Evolutionary conservation across 345 rosid genomes (phyloP), one percentile per base, ranked within the genome.

Genomic region (Salix brachista): DNA sequence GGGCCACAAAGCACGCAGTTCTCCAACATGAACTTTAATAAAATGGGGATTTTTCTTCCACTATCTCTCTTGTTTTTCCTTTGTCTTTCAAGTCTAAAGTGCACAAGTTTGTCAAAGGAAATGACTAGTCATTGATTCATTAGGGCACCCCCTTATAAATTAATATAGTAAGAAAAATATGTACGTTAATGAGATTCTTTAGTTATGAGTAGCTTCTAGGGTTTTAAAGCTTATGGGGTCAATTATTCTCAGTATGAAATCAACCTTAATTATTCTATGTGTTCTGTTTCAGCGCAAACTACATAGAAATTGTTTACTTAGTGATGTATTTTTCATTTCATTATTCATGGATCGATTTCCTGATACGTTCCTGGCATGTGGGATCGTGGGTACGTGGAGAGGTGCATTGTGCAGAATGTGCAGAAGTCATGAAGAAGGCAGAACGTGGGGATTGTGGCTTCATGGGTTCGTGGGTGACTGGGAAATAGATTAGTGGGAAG

Each of bases 51-150:
- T 72, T 67, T 66, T 66, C 52, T n/a, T 30, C 73, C 81, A 73
- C 73, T 78, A 30, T 73, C 69, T 78, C 69, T 78, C 67, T 32
- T 73, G 73, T 78, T 67, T 78, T 60, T 54, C 60, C 23, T 21
- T 66, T 78, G 81, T 78, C 81, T 78, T 65, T 67, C 77, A 56
- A 67, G 17, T 66, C 60, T 65, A 25, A 34, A 52, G 41, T 48
- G 71, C 21, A 16, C 18, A 36, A 19, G 30, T 61, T 69, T 69
- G 68, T 42, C 74, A 39, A 8, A 58, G 23, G 69, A 69, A 70
- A 26, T 46, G 50, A 32, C 62, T 61, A 70, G 44, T 32, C 79
- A 77, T 70, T 76, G 68, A 76, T 60, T 76, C 67, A 76, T 76
- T 69, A 28, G 58, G 25, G 52, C 56, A 25, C 14, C 25, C 14